Evolutionary conservation across 495 filamentous ascomycete species (phyloP).

Genomic region (Mytilinidion resinicola): DNA sequence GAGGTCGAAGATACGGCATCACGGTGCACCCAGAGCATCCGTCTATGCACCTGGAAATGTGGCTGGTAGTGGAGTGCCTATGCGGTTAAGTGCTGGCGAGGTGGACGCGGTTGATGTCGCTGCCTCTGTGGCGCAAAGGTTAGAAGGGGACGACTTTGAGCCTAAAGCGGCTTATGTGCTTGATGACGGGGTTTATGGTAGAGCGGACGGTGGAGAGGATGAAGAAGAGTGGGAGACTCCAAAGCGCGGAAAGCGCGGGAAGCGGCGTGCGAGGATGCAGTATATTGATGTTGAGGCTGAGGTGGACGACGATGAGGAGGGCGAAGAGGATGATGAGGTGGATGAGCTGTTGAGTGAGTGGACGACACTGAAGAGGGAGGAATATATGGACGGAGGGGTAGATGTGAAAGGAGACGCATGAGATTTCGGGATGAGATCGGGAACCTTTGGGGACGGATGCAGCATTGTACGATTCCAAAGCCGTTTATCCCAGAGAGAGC

Average conservation of each 20-base stretch:
- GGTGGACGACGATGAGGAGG: not conserved
- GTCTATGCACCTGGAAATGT: conserved; percentile 72
- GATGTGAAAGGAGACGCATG: too few species aligned
- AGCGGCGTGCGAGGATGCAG: not conserved
- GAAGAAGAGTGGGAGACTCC: too few species aligned
- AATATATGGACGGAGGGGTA: conserved; percentile 26
- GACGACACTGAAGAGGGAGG: conserved; percentile 24
- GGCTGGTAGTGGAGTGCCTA: conserved; percentile 68
- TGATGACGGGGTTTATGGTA: too few species aligned
- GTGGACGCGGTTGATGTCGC: too few species aligned
- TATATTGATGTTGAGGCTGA: not conserved
- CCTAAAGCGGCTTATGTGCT: too few species aligned
- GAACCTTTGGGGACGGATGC: too few species aligned
- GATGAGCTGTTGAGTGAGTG: conserved; percentile 33
- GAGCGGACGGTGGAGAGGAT: too few species aligned
- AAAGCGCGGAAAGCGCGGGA: not conserved
- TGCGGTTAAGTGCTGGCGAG: conserved; percentile 88
- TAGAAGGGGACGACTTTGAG: too few species aligned
- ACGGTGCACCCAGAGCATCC: conserved; percentile 61
- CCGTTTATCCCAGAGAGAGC: too few species aligned
- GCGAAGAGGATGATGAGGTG: conserved; percentile 25
- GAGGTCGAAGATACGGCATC: conserved; percentile 73
- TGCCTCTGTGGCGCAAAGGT: too few species aligned
- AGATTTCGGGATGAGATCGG: conserved; percentile 1
- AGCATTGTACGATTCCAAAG: too few species aligned